A percentile compares a stretch with the other conserved stretches of the same genome.
phyloP scores from a whole-genome alignment of 116 monocot genomes.

The Dioscorea cayenensis region DNA sequence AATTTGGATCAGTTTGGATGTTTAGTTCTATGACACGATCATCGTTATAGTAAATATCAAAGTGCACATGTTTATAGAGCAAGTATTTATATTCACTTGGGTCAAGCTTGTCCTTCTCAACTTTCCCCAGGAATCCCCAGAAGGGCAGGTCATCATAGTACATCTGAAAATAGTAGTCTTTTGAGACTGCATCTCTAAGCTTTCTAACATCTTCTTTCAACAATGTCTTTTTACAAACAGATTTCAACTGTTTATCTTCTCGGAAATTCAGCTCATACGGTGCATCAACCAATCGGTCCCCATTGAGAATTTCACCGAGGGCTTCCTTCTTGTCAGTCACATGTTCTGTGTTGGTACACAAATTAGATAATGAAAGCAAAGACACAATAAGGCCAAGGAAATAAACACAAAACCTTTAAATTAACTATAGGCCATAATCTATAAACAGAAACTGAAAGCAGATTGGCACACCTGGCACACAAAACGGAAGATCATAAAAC shows the following conservation, averaged over 20 bases:
- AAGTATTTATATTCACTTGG: slow-evolving; percentile 39
- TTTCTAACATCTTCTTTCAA: slow-evolving; percentile 40
- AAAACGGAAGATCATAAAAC: slow-evolving; percentile 70
- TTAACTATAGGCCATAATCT: background rate
- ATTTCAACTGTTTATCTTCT: slow-evolving; percentile 39
- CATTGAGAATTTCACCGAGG: slow-evolving; percentile 70
- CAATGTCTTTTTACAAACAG: slow-evolving; percentile 44
- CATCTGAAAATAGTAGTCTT: slow-evolving; percentile 84
- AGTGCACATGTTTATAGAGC: slow-evolving; percentile 69
- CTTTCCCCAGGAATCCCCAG: slow-evolving; percentile 67
- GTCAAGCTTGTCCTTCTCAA: slow-evolving; percentile 42
- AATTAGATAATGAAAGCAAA: slow-evolving; percentile 2
- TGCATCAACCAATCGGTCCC: slow-evolving; percentile 66
- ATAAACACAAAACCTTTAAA: no score
- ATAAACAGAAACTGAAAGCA: background rate
- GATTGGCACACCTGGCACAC: slow-evolving; percentile 46
- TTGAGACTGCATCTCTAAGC: slow-evolving; percentile 59
- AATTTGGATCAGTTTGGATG: slow-evolving; percentile 43
- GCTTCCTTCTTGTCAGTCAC: slow-evolving; percentile 67
- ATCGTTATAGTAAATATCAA: slow-evolving; percentile 56
- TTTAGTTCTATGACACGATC: slow-evolving; percentile 69
- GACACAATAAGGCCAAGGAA: background rate
- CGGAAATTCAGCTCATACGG: slow-evolving; percentile 57
- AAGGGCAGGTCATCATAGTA: slow-evolving; percentile 74
- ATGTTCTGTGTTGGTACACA: slow-evolving; percentile 24